Percentiles rank a stretch among this genome's conserved stretches.
phyloP scores from a whole-genome alignment of 2,329 filamentous ascomycete genomes.

The Helotiales sp. region DNA sequence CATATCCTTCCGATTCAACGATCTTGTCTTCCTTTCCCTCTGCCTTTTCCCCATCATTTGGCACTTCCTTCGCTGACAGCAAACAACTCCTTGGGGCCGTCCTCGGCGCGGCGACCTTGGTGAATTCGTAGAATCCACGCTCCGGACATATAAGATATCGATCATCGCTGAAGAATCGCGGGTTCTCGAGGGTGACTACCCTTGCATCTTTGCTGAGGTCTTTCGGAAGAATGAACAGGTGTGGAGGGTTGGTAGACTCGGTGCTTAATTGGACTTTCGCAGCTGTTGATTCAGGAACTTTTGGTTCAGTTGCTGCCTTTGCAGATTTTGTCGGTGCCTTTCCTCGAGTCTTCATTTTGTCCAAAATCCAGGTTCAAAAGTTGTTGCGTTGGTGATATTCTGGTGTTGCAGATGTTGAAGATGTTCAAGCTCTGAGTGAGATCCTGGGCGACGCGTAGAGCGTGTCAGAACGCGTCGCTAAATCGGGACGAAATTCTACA shows the following conservation, averaged over 20 bases:
- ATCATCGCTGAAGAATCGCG: conserved; percentile 58
- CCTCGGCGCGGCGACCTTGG: conserved; percentile 57
- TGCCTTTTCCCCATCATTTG: conserved; percentile 28
- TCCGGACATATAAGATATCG: conserved; percentile 67
- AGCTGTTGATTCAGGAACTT: conserved; percentile 35
- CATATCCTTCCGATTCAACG: conserved; percentile 49
- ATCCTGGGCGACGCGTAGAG: conserved; percentile 11
- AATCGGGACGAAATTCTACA: background rate
- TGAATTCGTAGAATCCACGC: conserved; percentile 69
- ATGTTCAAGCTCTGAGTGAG: background rate
- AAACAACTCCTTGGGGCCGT: conserved; percentile 66
- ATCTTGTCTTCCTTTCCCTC: conserved; percentile 33
- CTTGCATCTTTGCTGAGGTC: conserved; percentile 57
- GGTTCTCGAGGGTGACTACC: conserved; percentile 65
- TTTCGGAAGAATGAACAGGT: conserved; percentile 66
- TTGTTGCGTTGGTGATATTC: background rate
- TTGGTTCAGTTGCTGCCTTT: conserved; percentile 26
- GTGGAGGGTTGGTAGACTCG: conserved; percentile 51
- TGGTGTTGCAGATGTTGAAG: background rate
- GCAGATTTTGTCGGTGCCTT: conserved; percentile 36
- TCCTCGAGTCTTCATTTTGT: conserved; percentile 39
- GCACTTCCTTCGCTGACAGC: conserved; percentile 43
- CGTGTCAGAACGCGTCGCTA: conserved; percentile 10
- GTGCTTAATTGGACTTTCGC: conserved; percentile 41
- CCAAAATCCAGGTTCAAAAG: background rate